Conservation (phyloP, 106 monocot species). For the Platanthera guangdongensis region DNA sequence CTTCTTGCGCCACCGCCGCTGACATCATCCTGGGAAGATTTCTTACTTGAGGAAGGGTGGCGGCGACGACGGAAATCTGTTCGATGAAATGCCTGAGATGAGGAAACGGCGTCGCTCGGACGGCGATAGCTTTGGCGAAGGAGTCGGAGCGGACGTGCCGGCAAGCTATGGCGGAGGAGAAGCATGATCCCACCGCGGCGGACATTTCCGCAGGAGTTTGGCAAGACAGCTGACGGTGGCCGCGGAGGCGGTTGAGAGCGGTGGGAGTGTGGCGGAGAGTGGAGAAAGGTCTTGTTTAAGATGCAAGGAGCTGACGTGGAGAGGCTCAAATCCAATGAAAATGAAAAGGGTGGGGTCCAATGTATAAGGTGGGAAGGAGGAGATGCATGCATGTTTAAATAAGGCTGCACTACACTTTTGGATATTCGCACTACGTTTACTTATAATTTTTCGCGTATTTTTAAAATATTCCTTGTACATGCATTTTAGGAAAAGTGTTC, state of each 20-base stretch:
- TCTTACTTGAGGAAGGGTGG: background rate
- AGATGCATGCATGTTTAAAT: too few species aligned
- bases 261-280: background rate
- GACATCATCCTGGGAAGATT: constrained; percentile 6
- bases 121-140: background rate
- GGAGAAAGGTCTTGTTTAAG: background rate
- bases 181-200: constrained; percentile 34
- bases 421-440: too few species aligned
- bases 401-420: too few species aligned
- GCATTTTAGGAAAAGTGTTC: too few species aligned
- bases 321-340: background rate
- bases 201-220: background rate
- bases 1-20: constrained; percentile 9
- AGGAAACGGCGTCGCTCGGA: constrained; percentile 7
- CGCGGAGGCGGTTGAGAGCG: background rate
- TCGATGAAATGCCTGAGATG: constrained; percentile 8
- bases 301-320: constrained; percentile 1
- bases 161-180: constrained; percentile 29
- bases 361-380: background rate
- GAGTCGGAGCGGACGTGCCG: constrained; percentile 12
- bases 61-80: background rate
- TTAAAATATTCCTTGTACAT: too few species aligned
- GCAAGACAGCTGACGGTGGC: constrained; percentile 23
- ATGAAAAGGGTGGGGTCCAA: background rate
- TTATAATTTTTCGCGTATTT: too few species aligned